These are phyloP conservation scores for Zasmidium angulare DNA, from an alignment of 2,329 filamentous ascomycete species.

Conservation along the genomic window DNA sequence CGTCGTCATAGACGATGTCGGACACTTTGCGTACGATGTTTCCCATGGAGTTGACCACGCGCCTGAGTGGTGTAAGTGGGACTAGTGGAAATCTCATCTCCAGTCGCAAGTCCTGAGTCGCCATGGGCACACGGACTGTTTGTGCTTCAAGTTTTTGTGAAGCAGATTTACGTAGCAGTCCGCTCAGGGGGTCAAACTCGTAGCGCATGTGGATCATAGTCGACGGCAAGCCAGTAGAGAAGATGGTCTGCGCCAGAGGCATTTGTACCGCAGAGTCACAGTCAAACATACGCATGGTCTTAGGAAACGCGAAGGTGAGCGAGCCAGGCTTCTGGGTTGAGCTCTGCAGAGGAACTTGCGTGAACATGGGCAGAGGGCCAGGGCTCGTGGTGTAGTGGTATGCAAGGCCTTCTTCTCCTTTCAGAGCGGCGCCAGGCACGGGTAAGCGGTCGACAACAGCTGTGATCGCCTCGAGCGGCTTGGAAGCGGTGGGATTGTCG, in stretches of 20 bases:
- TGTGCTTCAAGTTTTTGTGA: conserved; percentile 24
- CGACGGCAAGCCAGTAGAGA: conserved; percentile 65
- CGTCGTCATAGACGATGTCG: neutral
- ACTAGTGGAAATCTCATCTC: conserved; percentile 32
- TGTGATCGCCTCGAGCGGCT: conserved; percentile 25
- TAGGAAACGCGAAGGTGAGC: conserved; percentile 23
- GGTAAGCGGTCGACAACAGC: conserved; percentile 35
- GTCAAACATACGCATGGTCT: neutral
- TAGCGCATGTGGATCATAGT: conserved; percentile 48
- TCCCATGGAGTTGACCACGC: conserved; percentile 66
- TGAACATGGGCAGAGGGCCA: conserved; percentile 2
- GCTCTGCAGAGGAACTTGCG: conserved; percentile 15
- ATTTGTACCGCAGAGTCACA: conserved; percentile 40
- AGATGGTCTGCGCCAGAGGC: conserved; percentile 75
- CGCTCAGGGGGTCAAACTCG: conserved; percentile 19
- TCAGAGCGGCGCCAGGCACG: neutral
- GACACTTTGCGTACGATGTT: conserved; percentile 68
- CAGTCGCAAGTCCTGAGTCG: neutral
- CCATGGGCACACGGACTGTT: conserved; percentile 19
- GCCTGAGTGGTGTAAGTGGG: conserved; percentile 62
- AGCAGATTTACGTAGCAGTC: conserved; percentile 6
- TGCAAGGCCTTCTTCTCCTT: conserved; percentile 31
- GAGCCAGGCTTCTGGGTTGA: conserved; percentile 32
- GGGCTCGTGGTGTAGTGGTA: conserved; percentile 25
- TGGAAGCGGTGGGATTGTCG: conserved; percentile 8